phyloP scores from a whole-genome alignment of 2,329 filamentous ascomycete genomes.

The Microsporum audouinii region DNA sequence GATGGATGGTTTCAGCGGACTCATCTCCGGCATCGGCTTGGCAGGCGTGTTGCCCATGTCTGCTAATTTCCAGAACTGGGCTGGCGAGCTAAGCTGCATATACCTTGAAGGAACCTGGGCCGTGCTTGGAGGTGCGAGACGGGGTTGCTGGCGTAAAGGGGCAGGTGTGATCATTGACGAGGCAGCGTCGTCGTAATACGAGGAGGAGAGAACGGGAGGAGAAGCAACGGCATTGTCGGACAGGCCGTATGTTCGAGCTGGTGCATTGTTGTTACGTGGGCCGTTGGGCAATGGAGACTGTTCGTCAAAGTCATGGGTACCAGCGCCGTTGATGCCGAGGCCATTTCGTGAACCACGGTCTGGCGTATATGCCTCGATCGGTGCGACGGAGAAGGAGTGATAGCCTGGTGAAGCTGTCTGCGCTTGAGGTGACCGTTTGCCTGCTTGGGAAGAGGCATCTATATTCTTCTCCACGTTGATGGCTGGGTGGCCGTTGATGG shows the following conservation, averaged over 20 bases:
- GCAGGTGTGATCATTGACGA: conserved; percentile 40
- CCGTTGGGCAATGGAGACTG: conserved; percentile 24
- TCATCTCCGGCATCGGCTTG: conserved; percentile 34
- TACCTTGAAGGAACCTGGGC: conserved; percentile 41
- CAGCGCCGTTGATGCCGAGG: conserved; percentile 21
- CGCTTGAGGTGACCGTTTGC: conserved; percentile 30
- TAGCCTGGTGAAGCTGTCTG: conserved; percentile 32
- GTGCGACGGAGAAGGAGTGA: conserved; percentile 32
- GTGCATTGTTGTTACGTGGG: conserved; percentile 16
- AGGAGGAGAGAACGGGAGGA: conserved; percentile 39
- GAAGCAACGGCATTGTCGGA: conserved; percentile 32
- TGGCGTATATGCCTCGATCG: conserved; percentile 38
- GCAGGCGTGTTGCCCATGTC: conserved; percentile 38
- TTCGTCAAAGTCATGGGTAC: conserved; percentile 31
- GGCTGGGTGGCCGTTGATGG: conserved; percentile 24
- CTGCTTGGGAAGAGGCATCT: conserved; percentile 31
- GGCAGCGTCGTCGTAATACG: conserved; percentile 37
- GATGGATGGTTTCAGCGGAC: conserved; percentile 37
- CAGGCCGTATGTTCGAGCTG: conserved; percentile 28
- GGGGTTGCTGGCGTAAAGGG: conserved; percentile 38
- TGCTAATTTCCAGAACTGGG: conserved; percentile 41
- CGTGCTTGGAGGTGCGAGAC: conserved; percentile 39
- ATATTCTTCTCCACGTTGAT: conserved; percentile 11
- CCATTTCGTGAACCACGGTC: conserved; percentile 34
- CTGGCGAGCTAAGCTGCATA: conserved; percentile 42